A percentile compares a stretch with the other conserved stretches of the same genome.
Evolutionary conservation across 345 rosid genomes (phyloP).

Genomic region (Syzygium aqueum): DNA sequence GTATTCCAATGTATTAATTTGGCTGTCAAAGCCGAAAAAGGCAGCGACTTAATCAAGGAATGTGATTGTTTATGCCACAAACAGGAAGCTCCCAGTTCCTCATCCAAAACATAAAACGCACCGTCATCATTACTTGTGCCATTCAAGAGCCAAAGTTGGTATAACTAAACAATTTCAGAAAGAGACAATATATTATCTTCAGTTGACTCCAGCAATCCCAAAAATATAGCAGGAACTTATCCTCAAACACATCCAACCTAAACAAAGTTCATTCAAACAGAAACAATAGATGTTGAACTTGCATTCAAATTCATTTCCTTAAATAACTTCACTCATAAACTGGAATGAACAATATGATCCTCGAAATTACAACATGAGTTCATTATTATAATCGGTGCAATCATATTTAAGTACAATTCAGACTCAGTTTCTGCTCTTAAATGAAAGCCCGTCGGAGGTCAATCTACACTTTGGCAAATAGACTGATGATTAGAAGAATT

Average conservation of each 20-base stretch:
- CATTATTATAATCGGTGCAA: not conserved
- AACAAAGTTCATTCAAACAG: conserved; percentile 8
- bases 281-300: not conserved
- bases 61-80: not conserved
- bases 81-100: not conserved
- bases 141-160: not conserved
- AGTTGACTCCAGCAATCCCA: conserved; percentile 81
- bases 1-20: not conserved
- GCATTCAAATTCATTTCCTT: not conserved
- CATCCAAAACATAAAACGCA: not conserved
- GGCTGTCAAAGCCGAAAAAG: not conserved
- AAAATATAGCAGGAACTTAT: conserved; percentile 67
- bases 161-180: not conserved
- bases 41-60: not conserved
- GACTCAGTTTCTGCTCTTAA: not conserved
- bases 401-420: not conserved
- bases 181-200: conserved; percentile 32
- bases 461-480: not conserved
- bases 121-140: not conserved
- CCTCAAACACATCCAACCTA: conserved; percentile 79
- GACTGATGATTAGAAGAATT: not conserved
- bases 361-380: not conserved
- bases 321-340: not conserved
- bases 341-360: not conserved
- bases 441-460: not conserved